Base-by-base conservation (phyloP, 2,329 filamentous ascomycete species). In the Rutstroemia sp. region DNA sequence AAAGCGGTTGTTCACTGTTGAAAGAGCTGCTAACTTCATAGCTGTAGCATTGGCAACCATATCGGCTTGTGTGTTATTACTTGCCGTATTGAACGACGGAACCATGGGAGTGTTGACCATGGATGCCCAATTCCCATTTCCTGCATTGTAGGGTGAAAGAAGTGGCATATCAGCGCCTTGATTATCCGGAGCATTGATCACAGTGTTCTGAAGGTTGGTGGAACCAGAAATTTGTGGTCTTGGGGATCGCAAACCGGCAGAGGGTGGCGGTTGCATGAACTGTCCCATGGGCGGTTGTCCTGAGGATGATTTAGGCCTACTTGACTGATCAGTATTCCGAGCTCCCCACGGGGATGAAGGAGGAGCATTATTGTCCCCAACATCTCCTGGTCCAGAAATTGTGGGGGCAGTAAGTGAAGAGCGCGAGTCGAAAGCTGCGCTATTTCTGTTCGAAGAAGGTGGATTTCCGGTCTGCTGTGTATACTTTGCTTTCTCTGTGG, bases 41-140 rank as follows among this genome's bases (percentile, higher is more conserved):
- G 94, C 94, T 16, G 94, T 97, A 25, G 94, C 94, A 69, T 97
- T 99, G 58, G 94, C 94, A 57, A 99, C 88, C 92, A 97, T 97
- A 68, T 99, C 94, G 16, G 91, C 92, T 71, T 96, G 92, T 60
- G 71, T 72, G 16, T 78, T 73, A 54, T 68, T 73, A 64, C 77
- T 78, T 59, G 78, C 73, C 30, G 72, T 72, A 61, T 80, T 86
- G 72, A 97, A 99, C 63, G 86, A 92, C 42, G 89, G 76, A 5
- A 92, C 89, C 88, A 97, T 95, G 2, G 94, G 94, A 2, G 94
- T 99, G 74, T 96, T 97, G 61, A 95, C 86, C 88, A 96, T 95
- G 8, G 94, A 97, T 23, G 94, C 94, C 94, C 94, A 99, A 76
- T 94, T 97, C 56, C 89, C 90, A 70, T 90, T 90, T 52, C 86